Percentiles rank a stretch among this genome's conserved stretches.
These are phyloP conservation scores for Samsoniella hepiali DNA, from an alignment of 2,329 filamentous ascomycete species.

Conservation along the genomic window DNA sequence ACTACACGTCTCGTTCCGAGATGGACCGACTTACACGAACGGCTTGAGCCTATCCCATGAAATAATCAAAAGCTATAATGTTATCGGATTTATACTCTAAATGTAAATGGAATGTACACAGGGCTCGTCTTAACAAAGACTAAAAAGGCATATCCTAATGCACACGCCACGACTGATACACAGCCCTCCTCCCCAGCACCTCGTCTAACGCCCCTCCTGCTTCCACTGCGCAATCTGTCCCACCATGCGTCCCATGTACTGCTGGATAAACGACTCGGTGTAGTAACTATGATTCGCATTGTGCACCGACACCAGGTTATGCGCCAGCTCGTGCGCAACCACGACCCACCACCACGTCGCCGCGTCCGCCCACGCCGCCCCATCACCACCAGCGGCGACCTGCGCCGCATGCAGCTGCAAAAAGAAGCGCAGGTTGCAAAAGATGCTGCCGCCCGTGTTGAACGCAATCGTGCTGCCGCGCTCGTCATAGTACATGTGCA, in stretches of 20 bases:
- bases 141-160: background rate
- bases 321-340: conserved; percentile 91
- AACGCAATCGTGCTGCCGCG: conserved; percentile 83
- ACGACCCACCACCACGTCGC: conserved; percentile 91
- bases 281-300: conserved; percentile 79
- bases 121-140: background rate
- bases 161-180: background rate
- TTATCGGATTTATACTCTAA: background rate
- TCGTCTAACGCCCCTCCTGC: background rate
- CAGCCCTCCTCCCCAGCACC: background rate
- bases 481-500: conserved; percentile 88
- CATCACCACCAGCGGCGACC: conserved; percentile 30
- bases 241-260: conserved; percentile 72
- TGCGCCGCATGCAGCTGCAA: conserved; percentile 66
- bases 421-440: conserved; percentile 91
- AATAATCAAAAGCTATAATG: no score
- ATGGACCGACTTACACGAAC: no score
- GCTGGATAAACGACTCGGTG: conserved; percentile 74
- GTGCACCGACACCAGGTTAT: conserved; percentile 82
- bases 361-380: conserved; percentile 61
- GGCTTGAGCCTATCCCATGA: no score
- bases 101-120: background rate
- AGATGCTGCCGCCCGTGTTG: conserved; percentile 81
- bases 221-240: conserved; percentile 37
- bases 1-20: no score